Base-by-base conservation (phyloP, 768 basidiomycete species). In the Boletus speciosus region DNA sequence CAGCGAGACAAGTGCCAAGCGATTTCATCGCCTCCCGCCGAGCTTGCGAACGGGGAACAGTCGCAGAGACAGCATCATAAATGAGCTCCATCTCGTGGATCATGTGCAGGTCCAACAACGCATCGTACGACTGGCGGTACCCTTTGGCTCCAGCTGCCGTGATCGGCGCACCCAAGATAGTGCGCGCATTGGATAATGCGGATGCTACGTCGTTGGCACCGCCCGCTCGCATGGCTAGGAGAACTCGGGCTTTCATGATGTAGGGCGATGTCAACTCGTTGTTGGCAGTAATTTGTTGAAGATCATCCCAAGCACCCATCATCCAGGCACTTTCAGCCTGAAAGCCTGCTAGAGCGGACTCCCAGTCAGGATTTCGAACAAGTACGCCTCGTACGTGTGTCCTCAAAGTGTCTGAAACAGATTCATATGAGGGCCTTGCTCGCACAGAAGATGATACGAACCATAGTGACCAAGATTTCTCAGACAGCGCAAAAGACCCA, bases 401-500 rank as follows among this genome's bases (percentile, higher is more conserved):
- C 38, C 93, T 82, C 55, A 98, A 72, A 0, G 96, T 96, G 62
- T 99, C 97, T 95, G 62, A n/a, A 48, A 35, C 34, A 54, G 10
- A 15, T 9, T 5, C 38, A 25, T 21, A 12, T 36, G 19, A 5
- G 6, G 31, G 6, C 29, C 16, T 47, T 29, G 45, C 54, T 59
- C 39, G 46, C 40, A 31, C 42, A 27, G 21, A 55, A 44, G 15
- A 39, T 32, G 49, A 23, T 19, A 72, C 86, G 57, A 61, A 95
- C 97, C 97, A 69, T 98, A 98, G 69, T 99, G 97, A 9, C 97
- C 97, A 10, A 99, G 78, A 66, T 98, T 97, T 21, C 93, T 80
- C 51, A 98, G 77, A 66, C 96, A 98, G 45, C 92, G 83, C 57
- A 98, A 71, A 10, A 99, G 78, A 14, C 97, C 97, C 15, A 95